phyloP scores from a whole-genome alignment of 108 stramenopile species.

The Skeletonema costatum region DNA sequence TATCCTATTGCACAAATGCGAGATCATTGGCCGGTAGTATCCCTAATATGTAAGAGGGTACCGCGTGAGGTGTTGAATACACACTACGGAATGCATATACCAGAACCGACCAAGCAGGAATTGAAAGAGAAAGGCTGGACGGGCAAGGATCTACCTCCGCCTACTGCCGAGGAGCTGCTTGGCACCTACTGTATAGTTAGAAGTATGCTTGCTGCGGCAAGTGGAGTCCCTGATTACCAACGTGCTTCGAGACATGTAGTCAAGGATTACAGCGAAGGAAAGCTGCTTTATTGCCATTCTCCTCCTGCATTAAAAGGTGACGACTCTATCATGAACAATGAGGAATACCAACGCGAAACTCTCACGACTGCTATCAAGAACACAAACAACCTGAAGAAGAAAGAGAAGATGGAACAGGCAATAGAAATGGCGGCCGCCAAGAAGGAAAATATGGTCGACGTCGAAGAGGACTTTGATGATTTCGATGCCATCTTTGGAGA shows the following conservation, averaged over 20 bases:
- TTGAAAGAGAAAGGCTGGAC: conserved; percentile 47
- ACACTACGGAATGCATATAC: conserved; percentile 90
- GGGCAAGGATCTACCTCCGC: conserved; percentile 63
- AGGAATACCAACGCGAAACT: conserved; percentile 68
- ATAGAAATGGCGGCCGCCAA: conserved; percentile 12
- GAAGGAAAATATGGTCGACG: conserved; percentile 4
- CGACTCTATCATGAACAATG: conserved; percentile 16
- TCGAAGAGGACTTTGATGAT: conserved; percentile 29
- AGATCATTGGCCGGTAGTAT: conserved; percentile 90
- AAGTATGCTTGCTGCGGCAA: conserved; percentile 87
- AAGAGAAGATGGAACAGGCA: conserved; percentile 44
- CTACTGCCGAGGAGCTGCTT: conserved; percentile 84
- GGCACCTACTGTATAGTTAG: conserved; percentile 91
- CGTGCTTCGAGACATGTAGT: conserved; percentile 92
- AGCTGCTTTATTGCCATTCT: conserved; percentile 91
- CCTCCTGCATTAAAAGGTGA: conserved; percentile 69
- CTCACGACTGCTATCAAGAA: conserved; percentile 63
- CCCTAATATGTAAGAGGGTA: conserved; percentile 88
- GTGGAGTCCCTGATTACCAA: conserved; percentile 92
- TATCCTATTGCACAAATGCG: conserved; percentile 98
- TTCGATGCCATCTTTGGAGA: conserved; percentile 40
- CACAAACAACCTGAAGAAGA: conserved; percentile 60
- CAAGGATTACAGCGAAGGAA: conserved; percentile 95
- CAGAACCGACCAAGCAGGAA: conserved; percentile 68
- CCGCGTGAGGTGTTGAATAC: conserved; percentile 91